Percentiles rank a stretch among this genome's conserved stretches.
These are phyloP conservation scores for Gossypium aridum DNA, from an alignment of 441 rosid species.

Conservation along the genomic window DNA sequence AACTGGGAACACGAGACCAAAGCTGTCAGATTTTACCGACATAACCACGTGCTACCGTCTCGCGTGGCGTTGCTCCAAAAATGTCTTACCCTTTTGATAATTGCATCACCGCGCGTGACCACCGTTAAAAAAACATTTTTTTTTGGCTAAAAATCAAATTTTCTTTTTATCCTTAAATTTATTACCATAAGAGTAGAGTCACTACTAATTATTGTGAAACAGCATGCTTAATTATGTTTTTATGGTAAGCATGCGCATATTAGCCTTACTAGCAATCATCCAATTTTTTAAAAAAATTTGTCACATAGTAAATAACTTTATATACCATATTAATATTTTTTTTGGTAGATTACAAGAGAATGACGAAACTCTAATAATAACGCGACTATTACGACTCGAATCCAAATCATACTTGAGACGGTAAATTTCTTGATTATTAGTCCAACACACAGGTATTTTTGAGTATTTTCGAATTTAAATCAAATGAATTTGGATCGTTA, in stretches of 20 bases:
- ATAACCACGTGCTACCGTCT: conserved; percentile 25
- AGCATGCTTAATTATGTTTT: not conserved
- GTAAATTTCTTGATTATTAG: no score
- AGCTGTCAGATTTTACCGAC: conserved; percentile 17
- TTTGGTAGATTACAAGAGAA: no score
- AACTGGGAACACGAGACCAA: not conserved
- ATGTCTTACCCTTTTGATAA: not conserved
- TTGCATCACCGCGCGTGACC: not conserved
- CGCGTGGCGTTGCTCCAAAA: conserved; percentile 7
- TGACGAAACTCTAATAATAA: no score
- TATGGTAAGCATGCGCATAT: not conserved
- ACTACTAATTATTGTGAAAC: not conserved
- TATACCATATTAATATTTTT: no score
- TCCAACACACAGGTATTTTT: no score
- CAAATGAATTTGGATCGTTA: no score
- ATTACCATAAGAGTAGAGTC: not conserved
- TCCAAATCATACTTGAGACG: accelerated
- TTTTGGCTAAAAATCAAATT: not conserved
- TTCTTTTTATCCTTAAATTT: not conserved
- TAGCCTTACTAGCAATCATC: not conserved
- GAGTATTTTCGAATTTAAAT: no score
- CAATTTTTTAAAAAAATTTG: not conserved
- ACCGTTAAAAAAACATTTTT: not conserved
- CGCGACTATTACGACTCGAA: no score
- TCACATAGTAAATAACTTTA: no score